phyloP scores from a whole-genome alignment of 139 green algal genomes.

The Tetratostichococcus sp. region DNA sequence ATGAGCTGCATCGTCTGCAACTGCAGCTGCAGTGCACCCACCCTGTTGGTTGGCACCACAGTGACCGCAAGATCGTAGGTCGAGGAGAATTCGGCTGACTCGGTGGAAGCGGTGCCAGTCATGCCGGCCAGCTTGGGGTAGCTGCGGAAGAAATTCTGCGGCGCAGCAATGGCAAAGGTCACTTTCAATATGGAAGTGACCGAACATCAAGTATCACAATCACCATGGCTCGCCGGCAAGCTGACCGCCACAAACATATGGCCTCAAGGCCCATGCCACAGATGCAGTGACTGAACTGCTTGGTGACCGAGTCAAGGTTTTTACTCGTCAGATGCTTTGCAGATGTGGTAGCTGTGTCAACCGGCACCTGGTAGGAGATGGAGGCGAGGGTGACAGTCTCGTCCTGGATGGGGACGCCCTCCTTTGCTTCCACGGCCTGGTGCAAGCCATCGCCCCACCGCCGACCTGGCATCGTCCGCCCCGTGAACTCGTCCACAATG shows the following conservation, averaged over 20 bases:
- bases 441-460: conserved; percentile 91
- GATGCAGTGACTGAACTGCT: too few species aligned
- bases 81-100: conserved; percentile 90
- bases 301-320: too few species aligned
- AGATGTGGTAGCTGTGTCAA: too few species aligned
- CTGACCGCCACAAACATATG: too few species aligned
- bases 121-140: conserved; percentile 81
- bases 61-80: conserved; percentile 95
- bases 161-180: background rate
- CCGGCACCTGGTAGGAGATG: conserved; percentile 88
- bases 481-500: conserved; percentile 99
- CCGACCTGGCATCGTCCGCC: conserved; percentile 88
- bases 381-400: conserved; percentile 92
- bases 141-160: conserved; percentile 71
- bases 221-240: too few species aligned
- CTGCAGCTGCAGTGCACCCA: conserved; percentile 7
- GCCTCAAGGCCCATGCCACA: too few species aligned
- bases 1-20: too few species aligned
- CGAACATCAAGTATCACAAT: too few species aligned
- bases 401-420: conserved; percentile 91
- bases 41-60: conserved; percentile 71
- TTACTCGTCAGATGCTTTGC: too few species aligned
- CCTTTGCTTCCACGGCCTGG: conserved; percentile 96
- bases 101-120: conserved; percentile 91
- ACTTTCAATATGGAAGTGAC: too few species aligned